Conservation (phyloP, 306 rosid genomes). For the Prunus armeniaca region DNA sequence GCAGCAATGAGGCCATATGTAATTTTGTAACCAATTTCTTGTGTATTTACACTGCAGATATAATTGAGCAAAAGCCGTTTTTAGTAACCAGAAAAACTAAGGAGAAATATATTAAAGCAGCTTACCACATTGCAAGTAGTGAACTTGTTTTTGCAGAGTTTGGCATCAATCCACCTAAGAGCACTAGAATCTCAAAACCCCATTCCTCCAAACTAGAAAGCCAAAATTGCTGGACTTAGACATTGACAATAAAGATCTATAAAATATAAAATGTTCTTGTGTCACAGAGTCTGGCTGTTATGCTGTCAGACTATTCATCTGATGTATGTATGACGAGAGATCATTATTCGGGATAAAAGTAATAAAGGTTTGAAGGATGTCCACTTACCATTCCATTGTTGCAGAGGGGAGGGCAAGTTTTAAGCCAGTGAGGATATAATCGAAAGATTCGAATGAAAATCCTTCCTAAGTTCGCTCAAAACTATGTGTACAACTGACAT, state of each 20-base stretch:
- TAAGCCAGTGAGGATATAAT: slow-evolving; percentile 37
- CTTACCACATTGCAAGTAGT: slow-evolving; percentile 79
- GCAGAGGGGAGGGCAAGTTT: slow-evolving; percentile 77
- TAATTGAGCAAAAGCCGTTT: neutral
- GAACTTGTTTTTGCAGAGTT: slow-evolving; percentile 63
- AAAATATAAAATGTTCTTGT: neutral
- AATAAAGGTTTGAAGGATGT: neutral
- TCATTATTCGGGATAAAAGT: neutral
- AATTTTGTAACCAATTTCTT: slow-evolving; percentile 62
- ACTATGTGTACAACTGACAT: slow-evolving; percentile 39
- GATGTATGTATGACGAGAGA: neutral
- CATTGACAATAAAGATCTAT: neutral
- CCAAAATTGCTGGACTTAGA: neutral
- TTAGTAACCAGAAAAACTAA: neutral
- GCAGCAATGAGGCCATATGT: slow-evolving; percentile 78
- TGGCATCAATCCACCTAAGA: slow-evolving; percentile 75
- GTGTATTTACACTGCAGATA: slow-evolving; percentile 57
- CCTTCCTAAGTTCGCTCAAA: slow-evolving; percentile 69
- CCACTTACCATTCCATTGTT: slow-evolving; percentile 71
- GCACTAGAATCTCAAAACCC: slow-evolving; percentile 82
- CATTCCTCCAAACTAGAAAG: slow-evolving; percentile 79
- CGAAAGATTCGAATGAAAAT: slow-evolving; percentile 49
- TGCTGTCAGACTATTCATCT: neutral
- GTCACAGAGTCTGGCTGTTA: neutral
- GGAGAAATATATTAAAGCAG: slow-evolving; percentile 5